Evolutionary conservation across 345 rosid species (phyloP), one percentile per base, ranked within the genome.

Genomic region (Cardamine resedifolia): DNA sequence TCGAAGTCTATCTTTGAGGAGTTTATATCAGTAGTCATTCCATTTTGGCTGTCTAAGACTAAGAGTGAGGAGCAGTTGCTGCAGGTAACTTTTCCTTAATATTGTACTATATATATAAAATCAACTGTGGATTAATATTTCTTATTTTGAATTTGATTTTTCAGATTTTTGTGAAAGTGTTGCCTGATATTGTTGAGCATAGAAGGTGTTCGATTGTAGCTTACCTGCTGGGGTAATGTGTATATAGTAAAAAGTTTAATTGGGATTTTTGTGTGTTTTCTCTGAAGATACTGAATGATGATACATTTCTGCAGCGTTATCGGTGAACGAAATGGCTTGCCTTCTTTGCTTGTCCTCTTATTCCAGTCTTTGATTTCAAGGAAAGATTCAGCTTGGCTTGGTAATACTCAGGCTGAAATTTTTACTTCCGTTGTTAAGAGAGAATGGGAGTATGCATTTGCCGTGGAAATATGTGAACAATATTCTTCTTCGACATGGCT

Each of bases 381-480:
- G 74, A 90, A 79, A 78, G 85, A 77, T 62, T 69, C 69, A 61
- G 60, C 77, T 72, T 74, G 76, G 75, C 70, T 80, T 70, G 66
- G 30, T 64, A 75, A 79, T 70, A 36, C 43, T 21, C 62, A 30
- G 43, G 23, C 66, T 33, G 81, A 79, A 23, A 73, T 75, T 47
- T 71, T 85, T 56, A 23, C 78, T 47, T 80, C 83, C 26, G 55
- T 58, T 80, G 58, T 77, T 55, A 72, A 59, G 66, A 83, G 73
- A 74, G 95, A 89, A 75, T 95, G 96, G 99, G 98, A 88, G 66
- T 91, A 85, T 83, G 63, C 79, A 39, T 95, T 91, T 76, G 86
- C 92, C n/a, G 53, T 84, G 61, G 91, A 85, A 77, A 79, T 95
- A 74, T 85, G 86, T 80, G 89, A 86, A 74, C 96, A 88, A 53